Base-by-base conservation (phyloP, 495 filamentous ascomycete genomes). In the Elasticomyces elasticus region DNA sequence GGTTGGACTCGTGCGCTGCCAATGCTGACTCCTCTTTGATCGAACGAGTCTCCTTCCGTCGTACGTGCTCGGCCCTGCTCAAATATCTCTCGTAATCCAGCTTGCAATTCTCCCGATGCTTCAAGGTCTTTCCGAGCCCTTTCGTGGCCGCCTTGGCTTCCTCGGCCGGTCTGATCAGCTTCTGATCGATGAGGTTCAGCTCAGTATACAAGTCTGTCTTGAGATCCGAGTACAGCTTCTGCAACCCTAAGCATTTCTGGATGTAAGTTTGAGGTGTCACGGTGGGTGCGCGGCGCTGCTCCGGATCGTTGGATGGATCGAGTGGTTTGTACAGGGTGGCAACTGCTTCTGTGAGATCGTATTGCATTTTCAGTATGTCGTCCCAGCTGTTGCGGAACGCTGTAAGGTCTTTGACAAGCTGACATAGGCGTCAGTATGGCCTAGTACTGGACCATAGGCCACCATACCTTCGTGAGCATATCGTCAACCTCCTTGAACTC, bases 101-200 rank as follows among this genome's bases (percentile, higher is more conserved):
- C 75, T 94, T 85, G 69, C 83, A 88, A 61, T 94, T 85, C 62
- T 94, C 87, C 37, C 91, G 75, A 64, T 87, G 91, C 72, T 95
- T 95, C 66, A 97, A 91, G 1, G 84, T 84, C 69, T 91, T 95
- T 64, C 89, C 85, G 65, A 95, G 74, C 0, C 87, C 85, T 52
- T 79, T 75, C 53, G 95, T 73, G 38, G 66, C 80, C 46, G 85
- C 80, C 63, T 83, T 84, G 1, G 86, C 87, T 47, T 85, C 77
- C 19, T 74, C 75, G 3, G 86, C 84, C 0, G 90, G 89, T 56
- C 75, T 74, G 35, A 94, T 76, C 51, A 95, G 78, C 48, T 81
- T 77, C 0, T 70, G 66, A 55, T 95, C 89, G 52, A 96, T 83
- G 46, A 78, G 73, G 52, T 69, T 70, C 50, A 95, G 71, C 63